Evolutionary conservation across 1,139 yeast species (phyloP).

Genomic region (Pichia sp.): DNA sequence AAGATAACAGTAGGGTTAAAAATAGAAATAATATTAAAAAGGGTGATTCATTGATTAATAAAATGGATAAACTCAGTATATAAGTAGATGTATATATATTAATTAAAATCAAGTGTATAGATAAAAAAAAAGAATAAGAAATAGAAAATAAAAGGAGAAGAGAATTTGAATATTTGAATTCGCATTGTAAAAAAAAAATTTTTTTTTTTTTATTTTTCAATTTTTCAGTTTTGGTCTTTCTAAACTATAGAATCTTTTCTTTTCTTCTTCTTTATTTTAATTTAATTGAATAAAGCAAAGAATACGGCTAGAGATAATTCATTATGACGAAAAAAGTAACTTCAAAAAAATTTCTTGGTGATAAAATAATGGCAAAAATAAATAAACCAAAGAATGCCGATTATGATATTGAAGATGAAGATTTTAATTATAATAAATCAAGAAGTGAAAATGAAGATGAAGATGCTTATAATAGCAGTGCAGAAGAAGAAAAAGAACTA

Average conservation of each 20-base stretch:
- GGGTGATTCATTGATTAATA: slow-evolving; percentile 1
- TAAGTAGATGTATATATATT: neutral
- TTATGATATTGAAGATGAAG: slow-evolving; percentile 74
- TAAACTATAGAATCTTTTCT: no score
- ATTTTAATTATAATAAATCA: slow-evolving; percentile 26
- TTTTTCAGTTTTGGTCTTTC: no score
- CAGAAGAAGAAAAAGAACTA: slow-evolving; percentile 28
- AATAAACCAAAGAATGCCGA: slow-evolving; percentile 56
- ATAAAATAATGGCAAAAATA: slow-evolving; percentile 55
- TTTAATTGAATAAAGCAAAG: neutral
- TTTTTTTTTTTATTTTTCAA: no score
- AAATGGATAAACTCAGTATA: slow-evolving; percentile 2
- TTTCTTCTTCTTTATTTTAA: no score
- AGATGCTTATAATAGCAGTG: slow-evolving; percentile 26
- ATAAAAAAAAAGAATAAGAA: no score
- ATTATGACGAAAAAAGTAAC: slow-evolving; percentile 26
- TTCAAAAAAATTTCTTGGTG: slow-evolving; percentile 35
- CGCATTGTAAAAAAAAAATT: no score
- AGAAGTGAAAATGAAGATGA: neutral
- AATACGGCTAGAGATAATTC: neutral
- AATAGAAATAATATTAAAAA: slow-evolving; percentile 5
- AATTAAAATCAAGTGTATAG: no score
- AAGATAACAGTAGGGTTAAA: slow-evolving; percentile 18
- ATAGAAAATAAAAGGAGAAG: no score
- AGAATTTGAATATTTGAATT: no score